A percentile compares a stretch with the other conserved stretches of the same genome.
Evolutionary conservation across 208 protist species (phyloP).

Genomic region (Trichomonas vaginalis): DNA sequence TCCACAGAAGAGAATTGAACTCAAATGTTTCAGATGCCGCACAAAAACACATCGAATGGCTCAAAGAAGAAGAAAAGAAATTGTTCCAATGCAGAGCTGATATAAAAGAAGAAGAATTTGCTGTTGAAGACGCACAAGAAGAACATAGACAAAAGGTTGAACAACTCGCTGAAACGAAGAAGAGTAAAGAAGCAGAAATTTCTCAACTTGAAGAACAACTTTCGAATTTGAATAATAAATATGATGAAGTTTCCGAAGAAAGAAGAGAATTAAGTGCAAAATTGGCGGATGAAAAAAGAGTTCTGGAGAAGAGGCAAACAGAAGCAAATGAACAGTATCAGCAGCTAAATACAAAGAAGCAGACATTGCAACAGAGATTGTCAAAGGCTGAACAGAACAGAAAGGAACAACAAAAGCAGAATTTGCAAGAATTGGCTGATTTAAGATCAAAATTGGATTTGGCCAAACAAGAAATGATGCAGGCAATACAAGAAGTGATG

Average conservation of each 20-base stretch:
- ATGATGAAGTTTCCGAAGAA: background rate
- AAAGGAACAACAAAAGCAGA: background rate
- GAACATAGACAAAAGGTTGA: background rate
- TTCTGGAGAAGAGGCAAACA: background rate
- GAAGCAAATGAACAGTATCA: no score
- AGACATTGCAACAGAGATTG: no score
- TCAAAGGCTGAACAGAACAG: no score
- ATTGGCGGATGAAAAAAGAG: background rate
- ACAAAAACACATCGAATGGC: background rate
- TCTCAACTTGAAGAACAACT: background rate
- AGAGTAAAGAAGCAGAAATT: background rate
- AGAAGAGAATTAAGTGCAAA: background rate
- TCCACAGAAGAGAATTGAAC: background rate
- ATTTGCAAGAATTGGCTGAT: background rate
- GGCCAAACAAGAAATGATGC: background rate
- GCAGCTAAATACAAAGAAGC: no score
- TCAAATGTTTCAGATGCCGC: background rate
- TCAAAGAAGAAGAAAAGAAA: constrained; percentile 2
- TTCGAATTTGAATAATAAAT: background rate
- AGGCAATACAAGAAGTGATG: background rate
- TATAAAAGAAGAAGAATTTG: background rate
- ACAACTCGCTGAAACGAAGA: background rate
- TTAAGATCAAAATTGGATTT: background rate
- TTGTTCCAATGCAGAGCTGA: background rate
- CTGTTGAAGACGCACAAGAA: background rate